These are phyloP conservation scores for Yamadazyma siamensis DNA, from an alignment of 1,139 yeast genomes.

Conservation along the genomic window DNA sequence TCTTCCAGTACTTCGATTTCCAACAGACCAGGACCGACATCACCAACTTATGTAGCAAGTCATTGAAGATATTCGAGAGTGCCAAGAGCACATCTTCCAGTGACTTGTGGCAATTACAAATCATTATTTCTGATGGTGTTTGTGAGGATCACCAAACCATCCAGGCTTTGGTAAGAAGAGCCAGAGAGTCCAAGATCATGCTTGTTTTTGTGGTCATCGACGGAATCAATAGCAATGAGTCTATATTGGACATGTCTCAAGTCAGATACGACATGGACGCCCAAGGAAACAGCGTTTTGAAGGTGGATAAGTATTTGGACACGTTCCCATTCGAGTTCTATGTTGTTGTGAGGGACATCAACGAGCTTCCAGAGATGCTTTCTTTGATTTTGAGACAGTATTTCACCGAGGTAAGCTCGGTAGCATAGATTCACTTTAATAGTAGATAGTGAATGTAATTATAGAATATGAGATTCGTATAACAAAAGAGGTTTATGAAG, in stretches of 20 bases:
- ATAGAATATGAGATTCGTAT: no score
- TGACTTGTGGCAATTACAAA: constrained; percentile 91
- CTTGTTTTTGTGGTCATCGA: constrained; percentile 92
- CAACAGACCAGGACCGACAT: constrained; percentile 87
- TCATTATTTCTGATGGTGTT: constrained; percentile 92
- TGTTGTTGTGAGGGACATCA: constrained; percentile 86
- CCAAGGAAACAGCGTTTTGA: constrained; percentile 68
- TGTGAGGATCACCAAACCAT: constrained; percentile 91
- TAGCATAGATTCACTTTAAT: constrained; percentile 3
- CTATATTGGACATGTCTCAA: constrained; percentile 93
- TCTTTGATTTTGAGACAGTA: constrained; percentile 88
- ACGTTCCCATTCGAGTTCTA: constrained; percentile 96
- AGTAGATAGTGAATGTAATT: constrained; percentile 1
- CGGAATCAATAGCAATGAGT: constrained; percentile 79
- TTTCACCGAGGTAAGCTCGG: constrained; percentile 60
- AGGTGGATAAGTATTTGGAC: constrained; percentile 83
- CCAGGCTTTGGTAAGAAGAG: constrained; percentile 80
- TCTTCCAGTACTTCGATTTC: constrained; percentile 89
- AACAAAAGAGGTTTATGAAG: no score
- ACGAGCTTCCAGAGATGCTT: constrained; percentile 88
- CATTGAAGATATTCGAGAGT: constrained; percentile 71
- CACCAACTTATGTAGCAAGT: constrained; percentile 63
- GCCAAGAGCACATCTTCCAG: constrained; percentile 55
- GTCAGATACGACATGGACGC: constrained; percentile 71
- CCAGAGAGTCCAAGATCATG: constrained; percentile 91